phyloP scores from a whole-genome alignment of 345 rosid species.

The Arabis hirsuta region DNA sequence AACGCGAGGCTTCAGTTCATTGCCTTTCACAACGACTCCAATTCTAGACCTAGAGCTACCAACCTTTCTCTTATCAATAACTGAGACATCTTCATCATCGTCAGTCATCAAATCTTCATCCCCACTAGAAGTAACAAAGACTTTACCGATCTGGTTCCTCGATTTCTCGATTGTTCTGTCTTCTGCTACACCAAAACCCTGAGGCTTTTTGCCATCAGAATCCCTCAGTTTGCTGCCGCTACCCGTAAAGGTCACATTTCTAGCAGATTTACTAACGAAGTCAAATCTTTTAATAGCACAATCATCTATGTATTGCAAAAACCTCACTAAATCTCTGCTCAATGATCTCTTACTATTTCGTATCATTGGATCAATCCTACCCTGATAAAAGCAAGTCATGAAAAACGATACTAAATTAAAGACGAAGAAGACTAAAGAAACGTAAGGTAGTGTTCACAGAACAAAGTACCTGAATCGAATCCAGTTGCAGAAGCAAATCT shows the following conservation, averaged over 20 bases:
- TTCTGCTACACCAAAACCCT: constrained; percentile 42
- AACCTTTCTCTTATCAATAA: constrained; percentile 31
- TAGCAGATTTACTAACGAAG: constrained; percentile 42
- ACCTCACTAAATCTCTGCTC: constrained; percentile 63
- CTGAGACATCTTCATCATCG: constrained; percentile 36
- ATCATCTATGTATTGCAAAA: constrained; percentile 66
- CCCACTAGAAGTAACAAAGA: constrained; percentile 50
- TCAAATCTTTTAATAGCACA: constrained; percentile 50
- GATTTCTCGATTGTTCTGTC: constrained; percentile 49
- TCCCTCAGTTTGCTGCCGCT: constrained; percentile 39
- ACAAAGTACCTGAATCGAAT: constrained; percentile 70
- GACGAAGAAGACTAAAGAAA: background rate
- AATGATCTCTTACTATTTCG: constrained; percentile 75
- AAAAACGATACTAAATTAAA: constrained; percentile 1
- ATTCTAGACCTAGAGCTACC: constrained; percentile 31
- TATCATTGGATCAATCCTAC: constrained; percentile 78
- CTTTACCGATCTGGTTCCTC: constrained; percentile 53
- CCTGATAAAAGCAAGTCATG: constrained; percentile 22
- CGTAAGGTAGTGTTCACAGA: background rate
- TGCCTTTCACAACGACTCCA: constrained; percentile 45
- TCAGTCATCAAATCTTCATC: constrained; percentile 51
- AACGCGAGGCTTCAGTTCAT: constrained; percentile 48
- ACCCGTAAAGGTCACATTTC: constrained; percentile 44
- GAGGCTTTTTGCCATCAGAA: constrained; percentile 24
- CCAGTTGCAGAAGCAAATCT: constrained; percentile 73